These are phyloP conservation scores for Sphagnum contortum DNA, from an alignment of 225 moss, liverwort and hornwort genomes.

Conservation along the genomic window DNA sequence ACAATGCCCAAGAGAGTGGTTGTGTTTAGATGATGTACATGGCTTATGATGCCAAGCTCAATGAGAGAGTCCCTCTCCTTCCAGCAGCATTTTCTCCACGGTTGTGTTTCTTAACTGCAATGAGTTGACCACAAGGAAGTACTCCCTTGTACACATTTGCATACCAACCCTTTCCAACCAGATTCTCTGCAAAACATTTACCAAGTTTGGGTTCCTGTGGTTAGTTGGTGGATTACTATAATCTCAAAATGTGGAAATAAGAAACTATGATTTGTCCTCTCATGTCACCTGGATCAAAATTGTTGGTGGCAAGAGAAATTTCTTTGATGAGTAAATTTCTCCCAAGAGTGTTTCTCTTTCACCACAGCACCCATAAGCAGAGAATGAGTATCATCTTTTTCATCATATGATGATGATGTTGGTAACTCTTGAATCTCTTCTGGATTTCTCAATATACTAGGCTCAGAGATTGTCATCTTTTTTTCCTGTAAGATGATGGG, in stretches of 20 bases:
- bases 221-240: too few relatives aligned
- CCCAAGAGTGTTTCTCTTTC: slow-evolving; percentile 67
- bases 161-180: slow-evolving; percentile 96
- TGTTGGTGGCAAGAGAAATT: slow-evolving; percentile 58
- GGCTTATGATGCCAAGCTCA: slow-evolving; percentile 86
- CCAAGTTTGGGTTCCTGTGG: too few relatives aligned
- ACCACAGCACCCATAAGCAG: slow-evolving; percentile 32
- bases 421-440: slow-evolving; percentile 10
- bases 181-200: slow-evolving; percentile 41
- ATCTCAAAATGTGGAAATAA: too few relatives aligned
- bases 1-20: slow-evolving; percentile 81
- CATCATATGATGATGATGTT: neutral
- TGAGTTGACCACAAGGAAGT: slow-evolving; percentile 49
- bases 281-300: slow-evolving; percentile 50
- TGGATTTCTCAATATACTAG: slow-evolving; percentile 33
- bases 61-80: slow-evolving; percentile 79
- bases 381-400: slow-evolving; percentile 38
- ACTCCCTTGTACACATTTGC: slow-evolving; percentile 77
- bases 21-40: slow-evolving; percentile 79
- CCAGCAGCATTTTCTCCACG: slow-evolving; percentile 69
- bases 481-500: slow-evolving; percentile 69
- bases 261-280: too few relatives aligned
- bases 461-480: slow-evolving; percentile 69
- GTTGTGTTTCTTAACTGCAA: slow-evolving; percentile 91
- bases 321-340: slow-evolving; percentile 66